Evolutionary conservation across 805 yeast species (phyloP), one percentile per base, ranked within the genome.

Genomic region (Suhomyces pyralidae): DNA sequence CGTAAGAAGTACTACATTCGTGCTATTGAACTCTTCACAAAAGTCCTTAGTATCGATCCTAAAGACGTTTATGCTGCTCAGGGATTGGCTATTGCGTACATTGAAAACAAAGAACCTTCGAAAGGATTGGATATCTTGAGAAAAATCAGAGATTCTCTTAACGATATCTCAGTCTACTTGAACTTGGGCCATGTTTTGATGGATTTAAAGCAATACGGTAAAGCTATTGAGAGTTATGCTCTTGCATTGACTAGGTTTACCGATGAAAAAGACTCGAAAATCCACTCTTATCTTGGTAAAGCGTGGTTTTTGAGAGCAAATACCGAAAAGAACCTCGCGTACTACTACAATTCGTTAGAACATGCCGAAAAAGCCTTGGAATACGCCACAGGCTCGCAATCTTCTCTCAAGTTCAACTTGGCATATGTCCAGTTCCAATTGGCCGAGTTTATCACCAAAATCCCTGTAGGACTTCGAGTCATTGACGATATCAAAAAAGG

Each of bases 41-140:
- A 94, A 70, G 97, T 90, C 1, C 73, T 94, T 50, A 85, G 88
- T 48, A 71, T 91, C 26, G 98, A 94, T 71, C 83, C 92, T 2
- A 77, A 80, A 59, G 90, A 93, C 65, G 93, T 92, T 1, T 94
- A 86, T 73, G 99, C 99, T 5, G 98, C 99, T 1, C 99, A 94
- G 69, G 99, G 99, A 51, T 79, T 94, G 56, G 98, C 97, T 1
- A 90, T 94, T 51, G 83, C 91, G 4, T 88, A 90, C 67, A 96
- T 96, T 9, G 97, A 93, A 62, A 86, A 85, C 62, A 85, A 85
- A 58, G 85, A 88, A 59, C 72, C 82, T 32, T 84, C 82, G 24
- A 78, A 85, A 55, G 97, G 98, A 0, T 77, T 92, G 62, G 96
- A 90, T 58, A 85, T 92, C 45, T 84, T 94, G 63, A 81, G 96